Percentiles rank a stretch among this genome's conserved stretches.
These are phyloP conservation scores for Suhomyces faveliae DNA, from an alignment of 805 yeast species.

Conservation along the genomic window DNA sequence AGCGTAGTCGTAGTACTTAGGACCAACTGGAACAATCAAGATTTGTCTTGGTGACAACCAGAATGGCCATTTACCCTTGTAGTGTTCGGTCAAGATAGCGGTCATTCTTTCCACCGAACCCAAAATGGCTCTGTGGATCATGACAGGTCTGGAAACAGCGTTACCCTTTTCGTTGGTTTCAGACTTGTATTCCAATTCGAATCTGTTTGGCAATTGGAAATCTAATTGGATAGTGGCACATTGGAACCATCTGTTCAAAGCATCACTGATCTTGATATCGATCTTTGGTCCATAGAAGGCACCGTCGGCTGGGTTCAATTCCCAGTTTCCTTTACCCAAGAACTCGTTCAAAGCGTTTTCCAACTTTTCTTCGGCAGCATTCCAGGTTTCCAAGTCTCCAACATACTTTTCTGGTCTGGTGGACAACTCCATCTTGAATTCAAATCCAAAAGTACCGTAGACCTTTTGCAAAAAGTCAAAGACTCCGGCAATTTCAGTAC, in stretches of 20 bases:
- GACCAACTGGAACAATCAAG: slow-evolving; percentile 95
- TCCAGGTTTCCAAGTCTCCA: slow-evolving; percentile 94
- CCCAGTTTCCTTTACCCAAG: slow-evolving; percentile 83
- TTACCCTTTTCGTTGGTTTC: slow-evolving; percentile 53
- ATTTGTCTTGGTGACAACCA: slow-evolving; percentile 99
- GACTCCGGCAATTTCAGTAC: slow-evolving; percentile 74
- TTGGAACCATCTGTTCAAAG: slow-evolving; percentile 95
- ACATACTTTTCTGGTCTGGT: slow-evolving; percentile 96
- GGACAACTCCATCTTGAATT: slow-evolving; percentile 93
- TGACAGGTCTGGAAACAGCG: slow-evolving; percentile 83
- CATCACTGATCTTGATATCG: slow-evolving; percentile 93
- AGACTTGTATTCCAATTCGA: slow-evolving; percentile 83
- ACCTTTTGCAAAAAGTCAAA: slow-evolving; percentile 83
- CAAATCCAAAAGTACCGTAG: slow-evolving; percentile 91
- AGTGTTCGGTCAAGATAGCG: slow-evolving; percentile 96
- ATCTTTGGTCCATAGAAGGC: slow-evolving; percentile 96
- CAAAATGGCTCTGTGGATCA: slow-evolving; percentile 98
- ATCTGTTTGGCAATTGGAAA: slow-evolving; percentile 95
- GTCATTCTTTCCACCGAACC: slow-evolving; percentile 99
- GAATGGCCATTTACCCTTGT: slow-evolving; percentile 99
- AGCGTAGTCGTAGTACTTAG: slow-evolving; percentile 88
- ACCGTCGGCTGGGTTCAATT: slow-evolving; percentile 95
- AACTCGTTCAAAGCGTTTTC: slow-evolving; percentile 79
- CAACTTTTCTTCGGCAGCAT: slow-evolving; percentile 82
- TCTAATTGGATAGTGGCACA: slow-evolving; percentile 99